phyloP scores from a whole-genome alignment of 139 green algal species.

The Eudorina sp. region DNA sequence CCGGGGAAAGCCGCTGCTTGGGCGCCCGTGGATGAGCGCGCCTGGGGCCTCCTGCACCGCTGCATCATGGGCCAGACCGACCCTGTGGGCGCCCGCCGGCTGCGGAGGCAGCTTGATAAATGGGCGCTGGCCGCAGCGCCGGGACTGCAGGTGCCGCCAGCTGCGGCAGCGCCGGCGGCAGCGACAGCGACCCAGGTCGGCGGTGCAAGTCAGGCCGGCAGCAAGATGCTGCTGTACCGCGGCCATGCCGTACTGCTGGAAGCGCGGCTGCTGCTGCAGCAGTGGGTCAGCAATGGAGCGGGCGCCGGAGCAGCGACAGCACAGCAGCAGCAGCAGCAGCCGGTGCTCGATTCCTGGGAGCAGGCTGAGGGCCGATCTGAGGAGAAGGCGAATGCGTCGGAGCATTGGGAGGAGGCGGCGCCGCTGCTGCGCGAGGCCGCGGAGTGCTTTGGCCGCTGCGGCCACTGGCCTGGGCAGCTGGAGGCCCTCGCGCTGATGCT shows the following conservation, averaged over 20 bases:
- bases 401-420: background rate
- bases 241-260: constrained; percentile 40
- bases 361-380: background rate
- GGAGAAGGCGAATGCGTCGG: background rate
- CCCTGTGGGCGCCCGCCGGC: background rate
- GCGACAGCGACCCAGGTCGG: background rate
- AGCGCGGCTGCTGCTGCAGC: constrained; percentile 37
- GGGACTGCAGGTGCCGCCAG: background rate
- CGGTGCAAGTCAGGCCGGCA: too few species aligned
- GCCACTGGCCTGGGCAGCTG: constrained; percentile 7
- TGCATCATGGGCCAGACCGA: constrained; percentile 29
- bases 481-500: constrained; percentile 1
- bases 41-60: constrained; percentile 19
- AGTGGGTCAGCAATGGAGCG: background rate
- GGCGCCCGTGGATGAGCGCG: constrained; percentile 27
- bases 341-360: background rate
- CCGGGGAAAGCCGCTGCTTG: background rate
- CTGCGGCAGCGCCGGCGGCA: background rate
- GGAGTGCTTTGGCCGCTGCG: background rate
- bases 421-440: background rate
- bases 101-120: constrained; percentile 6
- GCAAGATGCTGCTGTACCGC: constrained; percentile 8
- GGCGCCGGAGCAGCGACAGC: background rate
- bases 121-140: background rate
- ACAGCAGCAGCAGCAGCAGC: background rate